Conservation (phyloP, 164 flowering plant species). For the Vitis rupestris region DNA sequence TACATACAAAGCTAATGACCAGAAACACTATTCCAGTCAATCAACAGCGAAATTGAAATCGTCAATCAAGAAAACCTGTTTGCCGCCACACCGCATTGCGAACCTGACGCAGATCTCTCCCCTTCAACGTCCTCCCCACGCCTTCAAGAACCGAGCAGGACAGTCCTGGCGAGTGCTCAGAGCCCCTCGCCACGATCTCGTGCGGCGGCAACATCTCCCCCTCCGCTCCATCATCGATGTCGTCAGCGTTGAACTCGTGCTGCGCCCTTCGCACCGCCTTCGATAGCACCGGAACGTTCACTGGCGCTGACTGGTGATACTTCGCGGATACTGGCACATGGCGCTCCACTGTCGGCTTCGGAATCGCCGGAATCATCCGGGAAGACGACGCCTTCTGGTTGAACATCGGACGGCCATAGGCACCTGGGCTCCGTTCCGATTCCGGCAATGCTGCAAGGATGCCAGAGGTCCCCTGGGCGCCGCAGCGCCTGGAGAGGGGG, state of each 20-base stretch:
- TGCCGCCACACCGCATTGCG: slow-evolving; percentile 44
- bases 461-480: slow-evolving; percentile 3
- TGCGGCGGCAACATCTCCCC: slow-evolving; percentile 47
- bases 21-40: background rate
- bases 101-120: slow-evolving; percentile 55
- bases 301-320: slow-evolving; percentile 22
- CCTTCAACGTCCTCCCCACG: slow-evolving; percentile 50
- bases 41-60: background rate
- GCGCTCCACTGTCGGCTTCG: slow-evolving; percentile 26
- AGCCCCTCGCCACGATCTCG: slow-evolving; percentile 42
- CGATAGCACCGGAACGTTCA: slow-evolving; percentile 28
- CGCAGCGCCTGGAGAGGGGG: background rate
- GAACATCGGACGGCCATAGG: too few species aligned
- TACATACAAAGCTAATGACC: background rate
- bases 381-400: slow-evolving; percentile 17
- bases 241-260: slow-evolving; percentile 18
- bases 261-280: slow-evolving; percentile 5
- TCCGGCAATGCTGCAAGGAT: slow-evolving; percentile 18
- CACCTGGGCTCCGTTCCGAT: too few species aligned
- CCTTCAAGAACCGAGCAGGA: slow-evolving; percentile 55
- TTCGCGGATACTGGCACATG: background rate
- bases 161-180: slow-evolving; percentile 23
- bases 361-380: slow-evolving; percentile 23
- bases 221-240: slow-evolving; percentile 23
- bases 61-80: slow-evolving; percentile 52